Conservation (phyloP, 345 rosid species). For the Eucalyptus tenuipes region DNA sequence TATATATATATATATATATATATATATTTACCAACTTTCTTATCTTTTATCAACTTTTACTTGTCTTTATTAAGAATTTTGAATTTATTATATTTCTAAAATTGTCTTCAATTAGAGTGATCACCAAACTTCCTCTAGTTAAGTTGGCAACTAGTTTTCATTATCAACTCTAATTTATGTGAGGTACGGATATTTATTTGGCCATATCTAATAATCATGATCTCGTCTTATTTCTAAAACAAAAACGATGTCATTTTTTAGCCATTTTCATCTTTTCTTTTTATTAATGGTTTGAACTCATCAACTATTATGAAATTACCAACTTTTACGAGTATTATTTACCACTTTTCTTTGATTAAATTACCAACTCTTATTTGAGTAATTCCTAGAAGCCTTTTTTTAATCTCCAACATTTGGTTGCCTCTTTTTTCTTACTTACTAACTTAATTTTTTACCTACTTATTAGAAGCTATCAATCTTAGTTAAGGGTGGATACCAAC, state of each 20-base stretch:
- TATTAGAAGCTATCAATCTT: background rate
- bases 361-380: background rate
- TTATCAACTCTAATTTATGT: background rate
- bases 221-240: background rate
- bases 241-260: background rate
- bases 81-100: background rate
- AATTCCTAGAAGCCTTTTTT: background rate
- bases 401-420: background rate
- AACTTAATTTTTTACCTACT: background rate
- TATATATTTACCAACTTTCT: background rate
- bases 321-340: no score
- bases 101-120: background rate
- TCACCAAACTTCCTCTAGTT: background rate
- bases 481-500: background rate
- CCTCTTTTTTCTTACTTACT: background rate
- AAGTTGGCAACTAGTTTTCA: background rate
- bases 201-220: background rate
- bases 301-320: background rate
- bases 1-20: no score
- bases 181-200: background rate
- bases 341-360: background rate
- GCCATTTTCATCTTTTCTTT: background rate
- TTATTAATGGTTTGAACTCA: background rate
- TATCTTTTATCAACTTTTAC: background rate
- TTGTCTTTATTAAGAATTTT: background rate